Conservation (phyloP, 208 protist genomes). For the Zelonia costaricensis region DNA sequence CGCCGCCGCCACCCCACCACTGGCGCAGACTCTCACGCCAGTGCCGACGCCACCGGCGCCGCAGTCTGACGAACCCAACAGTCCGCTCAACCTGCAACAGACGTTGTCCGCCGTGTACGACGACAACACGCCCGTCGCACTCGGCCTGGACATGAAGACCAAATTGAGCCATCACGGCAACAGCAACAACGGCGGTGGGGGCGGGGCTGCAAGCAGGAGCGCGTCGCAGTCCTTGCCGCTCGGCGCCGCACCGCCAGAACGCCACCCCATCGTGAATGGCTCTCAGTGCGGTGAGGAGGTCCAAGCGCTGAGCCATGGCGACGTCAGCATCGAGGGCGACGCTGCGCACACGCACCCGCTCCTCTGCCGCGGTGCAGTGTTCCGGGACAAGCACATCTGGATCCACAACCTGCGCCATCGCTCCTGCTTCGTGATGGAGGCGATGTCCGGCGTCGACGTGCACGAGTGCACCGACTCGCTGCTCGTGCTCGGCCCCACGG, state of each 20-base stretch:
- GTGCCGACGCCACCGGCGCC: neutral
- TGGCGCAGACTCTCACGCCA: neutral
- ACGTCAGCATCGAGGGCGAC: constrained; percentile 18
- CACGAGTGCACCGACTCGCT: constrained; percentile 26
- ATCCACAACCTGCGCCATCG: constrained; percentile 12
- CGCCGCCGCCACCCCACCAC: neutral
- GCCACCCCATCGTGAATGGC: neutral
- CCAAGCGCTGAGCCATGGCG: neutral
- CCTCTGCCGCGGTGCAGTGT: constrained; percentile 10
- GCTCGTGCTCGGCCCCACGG: constrained; percentile 41
- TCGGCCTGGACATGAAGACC: neutral
- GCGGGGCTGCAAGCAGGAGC: neutral
- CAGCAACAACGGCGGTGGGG: neutral
- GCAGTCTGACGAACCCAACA: neutral
- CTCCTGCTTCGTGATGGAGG: constrained; percentile 19
- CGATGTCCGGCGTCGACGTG: constrained; percentile 8
- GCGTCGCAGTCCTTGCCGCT: neutral
- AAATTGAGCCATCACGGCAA: too few species aligned
- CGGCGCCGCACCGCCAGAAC: neutral
- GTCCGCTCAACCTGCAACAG: neutral
- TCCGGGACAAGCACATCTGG: constrained; percentile 14
- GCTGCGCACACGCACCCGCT: neutral
- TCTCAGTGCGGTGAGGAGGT: neutral
- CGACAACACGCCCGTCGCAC: neutral
- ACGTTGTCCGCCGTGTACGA: constrained; percentile 5